Base-by-base conservation (phyloP, 371 early-diverging fungal genomes). In the Mucor irregularis region DNA sequence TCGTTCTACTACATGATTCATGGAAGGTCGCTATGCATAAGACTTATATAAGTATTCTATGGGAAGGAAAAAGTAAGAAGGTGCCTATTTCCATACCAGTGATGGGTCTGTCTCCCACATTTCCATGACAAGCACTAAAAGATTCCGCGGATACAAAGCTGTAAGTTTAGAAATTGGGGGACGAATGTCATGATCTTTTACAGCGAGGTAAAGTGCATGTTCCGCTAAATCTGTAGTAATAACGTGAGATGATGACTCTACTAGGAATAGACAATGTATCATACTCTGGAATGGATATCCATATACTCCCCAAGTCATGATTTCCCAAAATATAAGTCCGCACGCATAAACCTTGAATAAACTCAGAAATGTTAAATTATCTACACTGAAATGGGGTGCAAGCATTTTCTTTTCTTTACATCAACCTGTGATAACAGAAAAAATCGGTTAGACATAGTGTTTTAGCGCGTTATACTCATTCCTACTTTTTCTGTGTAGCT, bases 321-420 rank as follows among this genome's bases (percentile, higher is more conserved):
- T 89, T 69, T 90, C 91, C 91, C 90, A 90, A 58, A 86, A 90
- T 45, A 89, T 90, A 51, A 90, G 57, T 6, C 83, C 89, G 51
- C 89, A 87, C 10, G 89, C 89, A 67, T 91, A 89, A 21, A 86
- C 73, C 61, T 78, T 43, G 1, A 40, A 34, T 34, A 30, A 14
- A 17, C 6, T 22, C 3, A 39, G 21, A 19, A 8, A 16, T 39
- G 5, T 6, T 17, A 19, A 13, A 8, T 52, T 19, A 11, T 24
- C n/a, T 29, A 24, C 3, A 40, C 34, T 21, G 14, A 26, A 22
- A 26, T 11, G 19, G 13, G 28, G 13, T 22, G 1, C 24, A 4
- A 16, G 2, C 19, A 9, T n/a, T n/a, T n/a, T n/a, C n/a, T 62
- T n/a, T n/a, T n/a, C n/a, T n/a, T 47, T 66, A 69, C 73, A 66